Conservation (phyloP, 2,329 filamentous ascomycete genomes). For the Botrytis byssoidea region DNA sequence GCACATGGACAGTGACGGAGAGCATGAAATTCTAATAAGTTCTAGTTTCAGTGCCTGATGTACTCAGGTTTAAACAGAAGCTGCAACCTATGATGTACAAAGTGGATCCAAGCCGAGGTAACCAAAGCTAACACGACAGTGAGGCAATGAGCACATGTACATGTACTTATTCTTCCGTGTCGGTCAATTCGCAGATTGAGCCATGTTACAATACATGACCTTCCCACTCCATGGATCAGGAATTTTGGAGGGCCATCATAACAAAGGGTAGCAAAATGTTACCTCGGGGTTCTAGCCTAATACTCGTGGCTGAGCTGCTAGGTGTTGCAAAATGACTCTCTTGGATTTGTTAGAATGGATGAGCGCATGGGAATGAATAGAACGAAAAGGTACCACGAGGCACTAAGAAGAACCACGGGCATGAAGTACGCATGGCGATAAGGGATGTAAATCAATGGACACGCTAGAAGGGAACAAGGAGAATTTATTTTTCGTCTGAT, state of each 20-base stretch:
- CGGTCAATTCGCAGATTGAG: neutral
- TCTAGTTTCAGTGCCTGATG: neutral
- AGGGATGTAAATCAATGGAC: neutral
- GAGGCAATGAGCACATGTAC: neutral
- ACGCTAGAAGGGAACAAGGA: neutral
- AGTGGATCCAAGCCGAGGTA: neutral
- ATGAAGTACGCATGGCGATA: constrained; percentile 5
- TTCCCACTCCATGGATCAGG: neutral
- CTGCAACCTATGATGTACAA: neutral
- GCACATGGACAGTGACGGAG: neutral
- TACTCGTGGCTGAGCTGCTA: neutral
- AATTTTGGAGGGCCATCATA: neutral
- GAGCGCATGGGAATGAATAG: neutral
- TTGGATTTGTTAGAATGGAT: neutral
- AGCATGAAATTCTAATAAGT: neutral
- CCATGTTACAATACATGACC: neutral
- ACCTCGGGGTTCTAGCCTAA: neutral
- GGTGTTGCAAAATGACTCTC: neutral
- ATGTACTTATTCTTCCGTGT: neutral
- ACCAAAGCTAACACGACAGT: neutral
- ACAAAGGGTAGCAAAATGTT: neutral
- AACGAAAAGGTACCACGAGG: neutral
- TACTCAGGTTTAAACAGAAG: neutral
- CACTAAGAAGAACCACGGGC: neutral
- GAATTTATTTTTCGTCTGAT: constrained; percentile 8